phyloP scores from a whole-genome alignment of 305 asterid genomes.

The Solanum hybrid region DNA sequence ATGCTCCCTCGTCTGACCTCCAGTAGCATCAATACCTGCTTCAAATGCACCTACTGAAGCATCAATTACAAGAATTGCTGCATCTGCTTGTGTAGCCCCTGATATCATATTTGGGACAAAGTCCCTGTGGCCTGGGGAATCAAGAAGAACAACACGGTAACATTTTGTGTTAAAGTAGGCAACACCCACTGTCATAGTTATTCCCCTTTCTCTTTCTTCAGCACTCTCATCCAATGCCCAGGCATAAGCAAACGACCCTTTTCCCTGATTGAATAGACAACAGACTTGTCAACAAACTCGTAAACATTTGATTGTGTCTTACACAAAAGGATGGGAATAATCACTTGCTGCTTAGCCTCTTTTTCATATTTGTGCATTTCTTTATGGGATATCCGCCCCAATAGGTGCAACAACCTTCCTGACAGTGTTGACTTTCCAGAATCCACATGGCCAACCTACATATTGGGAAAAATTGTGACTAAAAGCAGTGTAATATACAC shows the following conservation, averaged over 20 bases:
- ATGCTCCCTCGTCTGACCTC: slow-evolving; percentile 97
- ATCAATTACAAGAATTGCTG: slow-evolving; percentile 86
- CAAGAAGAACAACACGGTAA: slow-evolving; percentile 79
- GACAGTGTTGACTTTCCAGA: slow-evolving; percentile 98
- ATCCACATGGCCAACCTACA: slow-evolving; percentile 97
- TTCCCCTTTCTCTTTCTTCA: slow-evolving; percentile 98
- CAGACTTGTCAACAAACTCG: slow-evolving; percentile 15
- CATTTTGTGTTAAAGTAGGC: slow-evolving; percentile 70
- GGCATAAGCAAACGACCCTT: slow-evolving; percentile 95
- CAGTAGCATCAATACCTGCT: slow-evolving; percentile 72
- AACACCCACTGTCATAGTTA: slow-evolving; percentile 96
- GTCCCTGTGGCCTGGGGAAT: slow-evolving; percentile 97
- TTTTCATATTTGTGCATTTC: slow-evolving; percentile 80
- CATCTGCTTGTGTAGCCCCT: slow-evolving; percentile 99
- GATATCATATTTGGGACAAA: slow-evolving; percentile 99
- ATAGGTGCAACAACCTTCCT: slow-evolving; percentile 86
- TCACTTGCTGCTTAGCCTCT: slow-evolving; percentile 79
- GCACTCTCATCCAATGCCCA: slow-evolving; percentile 99
- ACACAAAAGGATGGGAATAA: neutral
- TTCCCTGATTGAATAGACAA: slow-evolving; percentile 58
- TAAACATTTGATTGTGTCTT: neutral
- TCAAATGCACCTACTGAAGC: slow-evolving; percentile 92
- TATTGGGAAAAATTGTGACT: slow-evolving; percentile 5
- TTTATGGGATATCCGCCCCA: slow-evolving; percentile 77
- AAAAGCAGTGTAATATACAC: neutral